A percentile compares a stretch with the other conserved stretches of the same genome.
These are phyloP conservation scores for Scutellaria galericulata DNA, from an alignment of 257 asterid species.

Conservation along the genomic window DNA sequence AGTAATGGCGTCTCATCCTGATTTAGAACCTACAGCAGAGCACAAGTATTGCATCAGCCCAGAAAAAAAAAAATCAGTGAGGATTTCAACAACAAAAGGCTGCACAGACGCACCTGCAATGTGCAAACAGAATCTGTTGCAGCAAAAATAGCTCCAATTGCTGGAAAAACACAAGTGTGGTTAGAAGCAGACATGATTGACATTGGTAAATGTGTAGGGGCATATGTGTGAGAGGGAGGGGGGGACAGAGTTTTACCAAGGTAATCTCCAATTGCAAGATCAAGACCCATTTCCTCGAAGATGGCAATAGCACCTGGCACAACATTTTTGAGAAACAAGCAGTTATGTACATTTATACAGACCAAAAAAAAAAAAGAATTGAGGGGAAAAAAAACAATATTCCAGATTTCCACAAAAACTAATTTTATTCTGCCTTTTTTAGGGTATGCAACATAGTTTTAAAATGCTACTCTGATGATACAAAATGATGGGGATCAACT, in stretches of 20 bases:
- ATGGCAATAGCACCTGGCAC: constrained; percentile 72
- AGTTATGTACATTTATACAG: constrained; percentile 13
- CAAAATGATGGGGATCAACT: constrained; percentile 24
- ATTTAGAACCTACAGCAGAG: constrained; percentile 54
- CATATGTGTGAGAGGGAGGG: background rate
- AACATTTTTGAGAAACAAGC: constrained; percentile 25
- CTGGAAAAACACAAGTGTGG: constrained; percentile 42
- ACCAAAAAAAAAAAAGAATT: background rate
- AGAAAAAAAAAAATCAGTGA: background rate
- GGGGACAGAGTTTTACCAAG: constrained; percentile 57
- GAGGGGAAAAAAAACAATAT: background rate
- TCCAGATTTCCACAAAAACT: background rate
- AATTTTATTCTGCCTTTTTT: background rate
- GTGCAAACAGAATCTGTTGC: constrained; percentile 81
- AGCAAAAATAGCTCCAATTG: constrained; percentile 75
- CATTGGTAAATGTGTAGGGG: constrained; percentile 5
- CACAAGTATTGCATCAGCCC: constrained; percentile 24
- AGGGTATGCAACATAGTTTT: constrained; percentile 7
- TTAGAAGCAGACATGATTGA: constrained; percentile 30
- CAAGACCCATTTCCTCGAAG: constrained; percentile 65
- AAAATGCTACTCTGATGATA: constrained; percentile 9
- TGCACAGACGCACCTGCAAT: constrained; percentile 53
- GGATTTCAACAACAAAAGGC: constrained; percentile 20
- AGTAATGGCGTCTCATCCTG: constrained; percentile 73
- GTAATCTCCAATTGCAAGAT: constrained; percentile 82